A percentile compares a stretch with the other conserved stretches of the same genome.
phyloP scores from a whole-genome alignment of 768 basidiomycete genomes.

The Hericium erinaceus region DNA sequence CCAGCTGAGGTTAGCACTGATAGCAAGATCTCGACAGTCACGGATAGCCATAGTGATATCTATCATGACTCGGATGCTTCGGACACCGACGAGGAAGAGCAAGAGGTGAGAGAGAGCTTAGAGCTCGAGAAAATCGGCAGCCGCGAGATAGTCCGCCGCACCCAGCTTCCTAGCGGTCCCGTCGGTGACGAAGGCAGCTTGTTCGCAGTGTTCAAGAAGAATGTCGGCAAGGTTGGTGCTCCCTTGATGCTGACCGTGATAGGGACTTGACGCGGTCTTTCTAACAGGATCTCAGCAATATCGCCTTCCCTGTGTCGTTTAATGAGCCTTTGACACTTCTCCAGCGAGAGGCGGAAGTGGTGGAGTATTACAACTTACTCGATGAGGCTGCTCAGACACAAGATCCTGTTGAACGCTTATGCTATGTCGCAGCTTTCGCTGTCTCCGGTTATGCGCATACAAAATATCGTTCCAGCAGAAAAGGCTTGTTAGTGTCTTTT shows the following conservation, averaged over 20 bases:
- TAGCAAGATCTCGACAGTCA: slow-evolving; percentile 24
- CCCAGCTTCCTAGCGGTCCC: slow-evolving; percentile 48
- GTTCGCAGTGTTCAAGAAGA: slow-evolving; percentile 78
- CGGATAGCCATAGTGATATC: slow-evolving; percentile 30
- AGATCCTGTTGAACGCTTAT: slow-evolving; percentile 60
- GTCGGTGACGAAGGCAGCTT: slow-evolving; percentile 74
- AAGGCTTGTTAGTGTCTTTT: slow-evolving; percentile 63
- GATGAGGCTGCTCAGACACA: slow-evolving; percentile 47
- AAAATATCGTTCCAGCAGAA: slow-evolving; percentile 68
- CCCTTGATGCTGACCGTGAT: not conserved
- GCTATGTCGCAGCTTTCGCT: slow-evolving; percentile 76
- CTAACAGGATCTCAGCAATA: slow-evolving; percentile 66
- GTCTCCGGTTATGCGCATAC: slow-evolving; percentile 81
- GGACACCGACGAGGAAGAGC: slow-evolving; percentile 45
- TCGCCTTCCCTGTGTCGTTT: slow-evolving; percentile 81
- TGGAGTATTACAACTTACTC: slow-evolving; percentile 71
- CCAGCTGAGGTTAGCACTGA: slow-evolving; percentile 14
- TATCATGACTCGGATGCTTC: slow-evolving; percentile 47
- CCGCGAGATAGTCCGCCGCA: slow-evolving; percentile 34
- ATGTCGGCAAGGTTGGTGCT: slow-evolving; percentile 66
- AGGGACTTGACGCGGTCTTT: not conserved
- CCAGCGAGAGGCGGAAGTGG: slow-evolving; percentile 74
- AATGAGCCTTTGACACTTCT: slow-evolving; percentile 82
- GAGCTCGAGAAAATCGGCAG: slow-evolving; percentile 3
- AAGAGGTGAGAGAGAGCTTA: slow-evolving; percentile 32